Evolutionary conservation across 2,329 filamentous ascomycete genomes (phyloP).

Genomic region (Colletotrichum spaethianum): DNA sequence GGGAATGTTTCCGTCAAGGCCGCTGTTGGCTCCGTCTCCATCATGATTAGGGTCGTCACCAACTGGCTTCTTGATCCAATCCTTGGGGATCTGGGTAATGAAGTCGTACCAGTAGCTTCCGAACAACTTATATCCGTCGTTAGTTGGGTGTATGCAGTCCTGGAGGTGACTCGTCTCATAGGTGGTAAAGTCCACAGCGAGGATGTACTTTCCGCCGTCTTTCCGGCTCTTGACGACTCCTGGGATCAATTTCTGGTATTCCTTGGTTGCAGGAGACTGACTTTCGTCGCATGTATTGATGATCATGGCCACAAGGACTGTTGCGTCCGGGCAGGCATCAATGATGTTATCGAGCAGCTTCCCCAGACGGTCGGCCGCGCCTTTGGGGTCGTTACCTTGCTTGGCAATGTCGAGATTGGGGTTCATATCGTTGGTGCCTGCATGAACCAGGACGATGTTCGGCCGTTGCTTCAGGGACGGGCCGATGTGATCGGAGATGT

Average conservation of each 20-base stretch:
- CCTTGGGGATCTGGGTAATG: conserved; percentile 42
- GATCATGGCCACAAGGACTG: conserved; percentile 52
- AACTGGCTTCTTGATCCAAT: conserved; percentile 42
- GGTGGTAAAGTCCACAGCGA: conserved; percentile 50
- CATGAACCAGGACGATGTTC: conserved; percentile 52
- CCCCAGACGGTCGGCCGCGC: conserved; percentile 48
- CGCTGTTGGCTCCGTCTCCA: conserved; percentile 31
- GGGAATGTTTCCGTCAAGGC: conserved; percentile 36
- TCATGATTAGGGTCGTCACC: conserved; percentile 10
- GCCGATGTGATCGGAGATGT: conserved; percentile 49
- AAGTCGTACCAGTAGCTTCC: conserved; percentile 46
- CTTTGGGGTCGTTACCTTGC: conserved; percentile 50
- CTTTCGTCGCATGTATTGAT: conserved; percentile 47
- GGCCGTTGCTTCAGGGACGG: conserved; percentile 50
- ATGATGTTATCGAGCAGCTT: conserved; percentile 50
- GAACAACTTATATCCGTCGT: conserved; percentile 41
- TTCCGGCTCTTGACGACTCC: conserved; percentile 46
- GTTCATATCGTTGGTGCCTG: conserved; percentile 45
- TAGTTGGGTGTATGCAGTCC: conserved; percentile 46
- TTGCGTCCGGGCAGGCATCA: conserved; percentile 49
- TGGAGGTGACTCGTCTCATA: conserved; percentile 44
- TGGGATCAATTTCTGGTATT: conserved; percentile 48
- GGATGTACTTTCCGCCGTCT: conserved; percentile 46
- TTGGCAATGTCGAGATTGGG: conserved; percentile 42
- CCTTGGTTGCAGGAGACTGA: conserved; percentile 43